A percentile compares a stretch with the other conserved stretches of the same genome.
These are phyloP conservation scores for Voacanga thouarsii DNA, from an alignment of 257 asterid species.

Conservation along the genomic window DNA sequence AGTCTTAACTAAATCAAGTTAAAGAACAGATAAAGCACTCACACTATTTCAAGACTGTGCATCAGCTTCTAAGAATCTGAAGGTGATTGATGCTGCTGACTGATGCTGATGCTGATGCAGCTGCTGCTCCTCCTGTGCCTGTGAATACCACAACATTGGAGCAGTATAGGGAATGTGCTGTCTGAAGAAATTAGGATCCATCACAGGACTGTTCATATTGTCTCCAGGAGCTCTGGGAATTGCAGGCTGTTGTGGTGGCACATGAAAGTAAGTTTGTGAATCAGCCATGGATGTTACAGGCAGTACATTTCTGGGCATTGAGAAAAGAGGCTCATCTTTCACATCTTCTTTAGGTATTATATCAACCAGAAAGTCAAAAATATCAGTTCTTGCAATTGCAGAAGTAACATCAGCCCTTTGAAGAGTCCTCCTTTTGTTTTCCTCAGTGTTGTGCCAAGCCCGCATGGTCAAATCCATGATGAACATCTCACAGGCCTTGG, in stretches of 20 bases:
- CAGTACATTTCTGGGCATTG: slow-evolving; percentile 23
- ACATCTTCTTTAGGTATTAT: slow-evolving; percentile 29
- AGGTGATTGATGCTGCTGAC: slow-evolving; percentile 28
- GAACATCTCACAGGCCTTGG: slow-evolving; percentile 37
- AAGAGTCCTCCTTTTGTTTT: slow-evolving; percentile 32
- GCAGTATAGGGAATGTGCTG: slow-evolving; percentile 25
- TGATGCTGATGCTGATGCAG: neutral
- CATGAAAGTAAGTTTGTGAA: slow-evolving; percentile 15
- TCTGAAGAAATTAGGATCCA: slow-evolving; percentile 20
- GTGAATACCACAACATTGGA: slow-evolving; percentile 21
- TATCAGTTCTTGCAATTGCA: slow-evolving; percentile 30
- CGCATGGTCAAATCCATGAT: slow-evolving; percentile 31
- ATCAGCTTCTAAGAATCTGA: slow-evolving; percentile 23
- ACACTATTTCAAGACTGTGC: neutral
- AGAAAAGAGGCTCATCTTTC: slow-evolving; percentile 17
- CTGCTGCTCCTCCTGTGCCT: slow-evolving; percentile 23
- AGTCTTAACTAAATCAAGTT: neutral
- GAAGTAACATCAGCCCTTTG: slow-evolving; percentile 26
- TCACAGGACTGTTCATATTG: neutral
- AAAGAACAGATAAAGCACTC: neutral
- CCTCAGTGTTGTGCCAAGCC: slow-evolving; percentile 32
- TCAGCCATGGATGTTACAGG: slow-evolving; percentile 18
- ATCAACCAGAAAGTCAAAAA: slow-evolving; percentile 33
- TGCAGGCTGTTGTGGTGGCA: slow-evolving; percentile 22
- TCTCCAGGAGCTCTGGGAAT: slow-evolving; percentile 14